phyloP scores from a whole-genome alignment of 2,329 filamentous ascomycete species.

The Pestalotiopsis sp. region DNA sequence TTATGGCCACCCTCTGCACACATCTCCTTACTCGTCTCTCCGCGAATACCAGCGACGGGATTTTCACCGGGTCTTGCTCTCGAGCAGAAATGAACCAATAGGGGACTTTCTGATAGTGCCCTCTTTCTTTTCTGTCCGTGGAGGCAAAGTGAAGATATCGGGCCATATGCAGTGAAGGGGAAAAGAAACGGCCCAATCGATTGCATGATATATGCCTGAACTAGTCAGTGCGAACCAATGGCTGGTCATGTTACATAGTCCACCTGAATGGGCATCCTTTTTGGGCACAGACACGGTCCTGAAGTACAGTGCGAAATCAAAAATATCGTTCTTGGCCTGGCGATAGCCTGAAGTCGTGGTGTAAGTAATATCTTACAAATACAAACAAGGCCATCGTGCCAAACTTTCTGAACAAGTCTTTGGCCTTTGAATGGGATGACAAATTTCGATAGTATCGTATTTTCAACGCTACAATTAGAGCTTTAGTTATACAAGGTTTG shows the following conservation, averaged over 20 bases:
- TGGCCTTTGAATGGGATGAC: too few relatives aligned
- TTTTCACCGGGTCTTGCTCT: background rate
- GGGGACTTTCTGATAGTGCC: too few relatives aligned
- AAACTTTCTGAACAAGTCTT: too few relatives aligned
- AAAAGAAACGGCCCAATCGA: background rate
- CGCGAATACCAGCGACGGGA: background rate
- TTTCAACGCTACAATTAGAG: too few relatives aligned
- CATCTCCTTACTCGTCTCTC: background rate
- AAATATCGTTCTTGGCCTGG: background rate
- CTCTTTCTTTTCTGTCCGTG: background rate
- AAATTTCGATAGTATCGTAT: too few relatives aligned
- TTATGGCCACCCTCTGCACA: background rate
- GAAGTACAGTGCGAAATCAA: background rate
- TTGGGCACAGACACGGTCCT: background rate
- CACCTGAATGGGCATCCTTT: background rate
- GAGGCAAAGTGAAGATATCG: background rate
- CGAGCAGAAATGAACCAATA: background rate
- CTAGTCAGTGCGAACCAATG: background rate
- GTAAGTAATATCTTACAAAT: too few relatives aligned
- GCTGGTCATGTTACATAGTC: background rate
- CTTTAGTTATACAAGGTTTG: too few relatives aligned
- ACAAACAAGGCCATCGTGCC: too few relatives aligned
- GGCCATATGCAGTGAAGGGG: background rate
- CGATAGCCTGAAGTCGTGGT: too few relatives aligned
- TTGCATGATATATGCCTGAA: background rate